Evolutionary conservation across 768 basidiomycete genomes (phyloP).

Genomic region (Crepidotus variabilis): DNA sequence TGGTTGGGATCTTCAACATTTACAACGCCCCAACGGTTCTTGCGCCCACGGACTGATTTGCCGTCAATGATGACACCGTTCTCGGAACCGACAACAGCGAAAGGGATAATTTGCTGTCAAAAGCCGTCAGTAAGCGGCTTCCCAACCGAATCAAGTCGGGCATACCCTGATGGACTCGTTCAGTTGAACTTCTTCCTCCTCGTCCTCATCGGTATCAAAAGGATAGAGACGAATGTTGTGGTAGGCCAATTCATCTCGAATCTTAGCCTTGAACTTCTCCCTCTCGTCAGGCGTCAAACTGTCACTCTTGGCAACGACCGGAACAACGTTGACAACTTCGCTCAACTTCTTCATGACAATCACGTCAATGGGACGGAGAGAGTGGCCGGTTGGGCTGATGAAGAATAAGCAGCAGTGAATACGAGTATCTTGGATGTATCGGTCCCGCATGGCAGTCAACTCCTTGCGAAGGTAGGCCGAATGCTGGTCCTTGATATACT

Average conservation of each 20-base stretch:
- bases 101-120: slow-evolving; percentile 87
- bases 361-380: slow-evolving; percentile 92
- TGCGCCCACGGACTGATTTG: slow-evolving; percentile 90
- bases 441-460: slow-evolving; percentile 97
- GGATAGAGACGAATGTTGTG: slow-evolving; percentile 95
- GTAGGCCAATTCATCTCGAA: slow-evolving; percentile 87
- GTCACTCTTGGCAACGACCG: slow-evolving; percentile 98
- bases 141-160: slow-evolving; percentile 8
- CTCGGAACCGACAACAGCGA: slow-evolving; percentile 97
- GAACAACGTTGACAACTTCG: slow-evolving; percentile 98
- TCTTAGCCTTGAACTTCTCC: slow-evolving; percentile 92
- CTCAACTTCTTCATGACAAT: slow-evolving; percentile 99
- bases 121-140: slow-evolving; percentile 1
- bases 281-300: slow-evolving; percentile 92
- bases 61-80: slow-evolving; percentile 94
- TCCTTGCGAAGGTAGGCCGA: slow-evolving; percentile 98
- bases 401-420: slow-evolving; percentile 99
- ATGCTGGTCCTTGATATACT: slow-evolving; percentile 99
- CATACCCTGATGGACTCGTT: slow-evolving; percentile 89
- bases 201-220: slow-evolving; percentile 94
- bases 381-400: slow-evolving; percentile 98
- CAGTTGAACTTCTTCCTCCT: slow-evolving; percentile 86
- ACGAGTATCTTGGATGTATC: slow-evolving; percentile 96
- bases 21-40: slow-evolving; percentile 98
- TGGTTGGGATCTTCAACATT: slow-evolving; percentile 96